These are phyloP conservation scores for Lentinus polychrous DNA, from an alignment of 1,284 basidiomycete genomes.

Conservation along the genomic window DNA sequence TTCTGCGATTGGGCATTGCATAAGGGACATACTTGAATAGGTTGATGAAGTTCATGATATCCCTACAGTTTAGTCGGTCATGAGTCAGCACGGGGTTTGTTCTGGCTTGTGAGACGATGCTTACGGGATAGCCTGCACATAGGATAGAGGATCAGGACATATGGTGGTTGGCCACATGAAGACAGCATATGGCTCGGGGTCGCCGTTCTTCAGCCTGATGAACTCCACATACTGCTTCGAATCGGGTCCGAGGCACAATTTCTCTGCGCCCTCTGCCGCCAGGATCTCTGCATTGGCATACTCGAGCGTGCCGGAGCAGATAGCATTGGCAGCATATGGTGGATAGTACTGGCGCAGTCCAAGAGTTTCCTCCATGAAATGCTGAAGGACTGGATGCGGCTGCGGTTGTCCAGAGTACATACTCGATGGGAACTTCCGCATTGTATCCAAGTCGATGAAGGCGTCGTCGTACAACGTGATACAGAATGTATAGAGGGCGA, in stretches of 20 bases:
- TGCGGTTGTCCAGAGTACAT: constrained; percentile 1
- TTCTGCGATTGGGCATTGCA: background rate
- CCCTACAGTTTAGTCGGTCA: background rate
- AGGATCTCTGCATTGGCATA: constrained; percentile 3
- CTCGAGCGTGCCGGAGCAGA: background rate
- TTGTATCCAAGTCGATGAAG: background rate
- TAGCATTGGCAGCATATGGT: constrained; percentile 1
- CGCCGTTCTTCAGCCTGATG: constrained; percentile 2
- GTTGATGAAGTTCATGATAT: constrained; percentile 1
- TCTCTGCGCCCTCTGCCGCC: background rate
- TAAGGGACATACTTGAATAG: constrained; percentile 1
- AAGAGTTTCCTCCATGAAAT: background rate
- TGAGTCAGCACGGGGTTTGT: background rate
- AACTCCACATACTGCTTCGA: constrained; percentile 2
- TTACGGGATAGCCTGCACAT: constrained; percentile 5
- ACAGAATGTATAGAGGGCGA: background rate
- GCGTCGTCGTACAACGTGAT: background rate
- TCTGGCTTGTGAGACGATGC: background rate
- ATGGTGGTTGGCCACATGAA: constrained; percentile 2
- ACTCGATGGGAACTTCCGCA: constrained; percentile 1
- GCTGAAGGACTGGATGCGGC: constrained; percentile 2
- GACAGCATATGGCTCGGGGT: constrained; percentile 1
- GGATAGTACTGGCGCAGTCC: background rate
- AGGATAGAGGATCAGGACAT: background rate
- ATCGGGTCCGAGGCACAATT: background rate